These are phyloP conservation scores for Vanrija sp. DNA, from an alignment of 1,284 basidiomycete species.

Conservation along the genomic window DNA sequence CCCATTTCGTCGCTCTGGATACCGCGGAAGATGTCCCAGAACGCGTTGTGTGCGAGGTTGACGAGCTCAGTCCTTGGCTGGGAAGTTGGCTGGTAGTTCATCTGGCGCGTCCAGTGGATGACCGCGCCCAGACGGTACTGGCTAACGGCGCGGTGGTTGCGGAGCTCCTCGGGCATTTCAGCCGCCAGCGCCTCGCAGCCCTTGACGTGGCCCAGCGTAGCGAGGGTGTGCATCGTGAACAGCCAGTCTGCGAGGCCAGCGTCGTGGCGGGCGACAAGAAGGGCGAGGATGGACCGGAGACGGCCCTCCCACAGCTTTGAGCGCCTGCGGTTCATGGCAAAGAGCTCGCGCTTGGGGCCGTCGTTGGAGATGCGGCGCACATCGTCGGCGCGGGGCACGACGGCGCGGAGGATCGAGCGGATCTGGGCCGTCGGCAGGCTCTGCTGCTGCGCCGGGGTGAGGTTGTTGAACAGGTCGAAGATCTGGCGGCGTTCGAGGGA, in stretches of 20 bases:
- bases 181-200: constrained; percentile 6
- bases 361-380: not conserved
- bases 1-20: constrained; percentile 4
- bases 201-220: constrained; percentile 4
- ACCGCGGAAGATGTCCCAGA: constrained; percentile 14
- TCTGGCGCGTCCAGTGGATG: constrained; percentile 5
- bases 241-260: constrained; percentile 12
- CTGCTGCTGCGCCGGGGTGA: constrained; percentile 4
- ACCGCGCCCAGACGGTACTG: constrained; percentile 14
- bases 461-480: not conserved
- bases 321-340: not conserved
- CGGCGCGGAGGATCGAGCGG: constrained; percentile 5
- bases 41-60: constrained; percentile 5
- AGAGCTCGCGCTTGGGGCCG: not conserved
- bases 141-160: not conserved
- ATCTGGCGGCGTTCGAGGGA: not conserved
- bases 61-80: not conserved
- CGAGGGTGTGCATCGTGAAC: constrained; percentile 8
- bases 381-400: constrained; percentile 13
- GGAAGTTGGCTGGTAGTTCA: not conserved
- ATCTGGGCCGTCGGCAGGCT: constrained; percentile 5
- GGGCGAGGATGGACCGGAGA: constrained; percentile 11
- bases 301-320: constrained; percentile 4
- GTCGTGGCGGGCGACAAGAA: constrained; percentile 3
- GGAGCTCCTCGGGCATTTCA: constrained; percentile 6